Conservation (phyloP, 163 green algal genomes). For the Chlorella variabilis region DNA sequence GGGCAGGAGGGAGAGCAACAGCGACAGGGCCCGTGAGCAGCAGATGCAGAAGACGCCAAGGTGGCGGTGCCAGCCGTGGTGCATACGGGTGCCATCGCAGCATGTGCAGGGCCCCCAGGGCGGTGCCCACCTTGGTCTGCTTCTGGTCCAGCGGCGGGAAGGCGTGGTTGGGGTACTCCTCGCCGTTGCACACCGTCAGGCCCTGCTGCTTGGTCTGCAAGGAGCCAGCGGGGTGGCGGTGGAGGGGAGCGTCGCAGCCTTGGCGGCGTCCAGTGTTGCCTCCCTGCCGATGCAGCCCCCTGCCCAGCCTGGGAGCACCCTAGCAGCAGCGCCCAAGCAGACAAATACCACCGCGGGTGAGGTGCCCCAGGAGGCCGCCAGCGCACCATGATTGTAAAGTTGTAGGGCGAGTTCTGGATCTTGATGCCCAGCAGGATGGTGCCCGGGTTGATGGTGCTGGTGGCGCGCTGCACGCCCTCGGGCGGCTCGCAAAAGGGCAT, state of each 20-base stretch:
- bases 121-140: conserved; percentile 67
- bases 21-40: no score
- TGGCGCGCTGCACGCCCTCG: conserved; percentile 76
- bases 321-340: no score
- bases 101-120: background rate
- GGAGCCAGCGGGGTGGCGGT: no score
- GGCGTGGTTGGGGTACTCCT: conserved; percentile 46
- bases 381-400: conserved; percentile 83
- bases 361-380: no score
- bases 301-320: no score
- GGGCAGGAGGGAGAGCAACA: background rate
- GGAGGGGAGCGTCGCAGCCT: background rate
- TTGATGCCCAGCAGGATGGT: conserved; percentile 88
- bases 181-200: conserved; percentile 56
- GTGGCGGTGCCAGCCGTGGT: no score
- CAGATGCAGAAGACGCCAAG: no score
- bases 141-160: conserved; percentile 46
- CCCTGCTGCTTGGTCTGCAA: conserved; percentile 44
- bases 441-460: conserved; percentile 85
- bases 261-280: no score
- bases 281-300: no score
- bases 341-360: no score
- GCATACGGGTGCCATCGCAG: no score
- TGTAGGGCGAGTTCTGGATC: conserved; percentile 93
- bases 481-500: conserved; percentile 93